These are phyloP conservation scores for Globisporangium cystogenes DNA, from an alignment of 352 stramenopile genomes.

Conservation along the genomic window DNA sequence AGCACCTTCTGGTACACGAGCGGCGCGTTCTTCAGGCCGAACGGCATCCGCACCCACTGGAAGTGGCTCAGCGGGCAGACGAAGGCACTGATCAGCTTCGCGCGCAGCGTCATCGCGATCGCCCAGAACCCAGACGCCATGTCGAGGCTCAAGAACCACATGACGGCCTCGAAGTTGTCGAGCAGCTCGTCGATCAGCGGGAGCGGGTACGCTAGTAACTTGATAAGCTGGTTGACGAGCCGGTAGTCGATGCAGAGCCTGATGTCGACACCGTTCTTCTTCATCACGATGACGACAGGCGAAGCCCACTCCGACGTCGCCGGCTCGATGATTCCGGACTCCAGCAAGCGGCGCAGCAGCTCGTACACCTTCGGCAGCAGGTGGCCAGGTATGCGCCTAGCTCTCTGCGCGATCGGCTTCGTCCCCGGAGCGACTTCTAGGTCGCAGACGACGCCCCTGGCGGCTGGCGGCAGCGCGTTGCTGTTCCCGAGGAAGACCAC, in stretches of 20 bases:
- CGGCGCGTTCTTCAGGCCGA: conserved; percentile 13
- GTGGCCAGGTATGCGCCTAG: background rate
- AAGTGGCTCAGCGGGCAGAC: conserved; percentile 19
- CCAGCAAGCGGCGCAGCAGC: background rate
- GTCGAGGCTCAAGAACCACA: conserved; percentile 16
- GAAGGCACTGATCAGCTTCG: conserved; percentile 14
- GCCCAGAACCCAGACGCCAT: conserved; percentile 16
- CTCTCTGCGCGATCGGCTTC: background rate
- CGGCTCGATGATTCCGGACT: background rate
- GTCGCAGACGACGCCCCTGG: background rate
- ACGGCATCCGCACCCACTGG: conserved; percentile 14
- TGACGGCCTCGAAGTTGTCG: background rate
- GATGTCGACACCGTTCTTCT: conserved; percentile 2
- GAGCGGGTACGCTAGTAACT: conserved; percentile 15
- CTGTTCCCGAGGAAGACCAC: background rate
- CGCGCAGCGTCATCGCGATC: conserved; percentile 9
- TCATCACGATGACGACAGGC: background rate
- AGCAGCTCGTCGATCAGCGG: background rate
- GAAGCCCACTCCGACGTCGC: background rate
- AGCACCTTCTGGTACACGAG: conserved; percentile 13
- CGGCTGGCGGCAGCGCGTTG: background rate
- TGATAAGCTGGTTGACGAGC: conserved; percentile 13
- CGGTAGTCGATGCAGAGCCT: conserved; percentile 19
- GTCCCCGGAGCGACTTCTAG: background rate
- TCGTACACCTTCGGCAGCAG: background rate